These are phyloP conservation scores for Neopestalotiopsis clavispora DNA, from an alignment of 2,329 filamentous ascomycete genomes.

Conservation along the genomic window DNA sequence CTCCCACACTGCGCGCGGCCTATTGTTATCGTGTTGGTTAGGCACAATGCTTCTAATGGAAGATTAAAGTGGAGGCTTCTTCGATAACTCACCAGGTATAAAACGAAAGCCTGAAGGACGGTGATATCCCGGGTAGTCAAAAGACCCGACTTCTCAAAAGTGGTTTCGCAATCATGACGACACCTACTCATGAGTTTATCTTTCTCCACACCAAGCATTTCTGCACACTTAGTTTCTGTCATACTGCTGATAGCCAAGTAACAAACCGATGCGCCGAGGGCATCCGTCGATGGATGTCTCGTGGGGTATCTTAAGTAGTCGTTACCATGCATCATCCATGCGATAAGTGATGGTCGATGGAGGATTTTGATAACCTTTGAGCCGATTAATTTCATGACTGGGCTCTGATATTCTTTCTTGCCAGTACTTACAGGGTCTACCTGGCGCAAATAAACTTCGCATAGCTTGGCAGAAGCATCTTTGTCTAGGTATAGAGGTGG, in stretches of 20 bases:
- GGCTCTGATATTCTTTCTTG: not conserved
- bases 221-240: conserved; percentile 29
- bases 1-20: conserved; percentile 28
- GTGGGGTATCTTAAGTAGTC: conserved; percentile 29
- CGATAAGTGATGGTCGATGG: conserved; percentile 26
- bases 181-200: conserved; percentile 19
- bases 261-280: conserved; percentile 27
- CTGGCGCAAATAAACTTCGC: conserved; percentile 27
- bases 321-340: conserved; percentile 27
- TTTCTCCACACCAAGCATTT: conserved; percentile 23
- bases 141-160: conserved; percentile 28
- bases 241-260: conserved; percentile 30
- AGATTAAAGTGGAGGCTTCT: not conserved
- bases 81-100: conserved; percentile 31
- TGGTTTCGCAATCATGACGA: conserved; percentile 25
- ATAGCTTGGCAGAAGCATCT: conserved; percentile 18
- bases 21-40: not conserved
- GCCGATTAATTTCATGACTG: not conserved
- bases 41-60: not conserved
- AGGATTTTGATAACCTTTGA: conserved; percentile 29
- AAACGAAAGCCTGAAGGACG: conserved; percentile 35
- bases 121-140: conserved; percentile 32
- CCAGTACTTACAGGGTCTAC: conserved; percentile 25
- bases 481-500: not conserved
- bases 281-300: conserved; percentile 22